Evolutionary conservation across 331 rosid species (phyloP), one percentile per base, ranked within the genome.

Genomic region (Stylosanthes scabra): DNA sequence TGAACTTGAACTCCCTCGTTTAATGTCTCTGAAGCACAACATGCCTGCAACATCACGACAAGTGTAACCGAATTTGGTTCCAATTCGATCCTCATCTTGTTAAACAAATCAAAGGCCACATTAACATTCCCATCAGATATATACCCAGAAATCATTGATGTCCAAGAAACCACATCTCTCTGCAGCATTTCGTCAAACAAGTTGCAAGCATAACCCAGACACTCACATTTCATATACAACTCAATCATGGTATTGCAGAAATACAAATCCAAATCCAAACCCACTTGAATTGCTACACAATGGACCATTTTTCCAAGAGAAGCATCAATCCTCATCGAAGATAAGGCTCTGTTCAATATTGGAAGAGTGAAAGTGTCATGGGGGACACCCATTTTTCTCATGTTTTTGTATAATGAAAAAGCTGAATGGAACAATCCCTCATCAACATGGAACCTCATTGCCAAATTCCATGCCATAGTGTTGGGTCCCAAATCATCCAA

Each of bases 101-200:
- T 74, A 13, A 83, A 84, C 81, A 82, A 70, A 61, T 61, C 28
- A 56, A 59, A 77, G 2, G 80, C 84, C 20, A 64, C 69, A 28
- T 72, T 4, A 45, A 75, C 68, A 42, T 56, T 59, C 59, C 85
- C 70, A 31, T 46, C 70, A 25, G 25, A 49, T 72, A 74, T 80
- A 86, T 78, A 80, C 1, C 85, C 86, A 7, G 83, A 57, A 66
- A 88, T 84, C 76, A 84, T 76, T 16, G 74, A 77, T 1, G 90
- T 85, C 92, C 88, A 88, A 6, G 90, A 79, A 42, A 85, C 83
- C 73, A 81, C 84, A 63, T 87, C 86, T 72, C 78, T 83, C 2
- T 50, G 54, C 11, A 9, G 6, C 85, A 83, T 83, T 59, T 54
- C 80, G 74, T 83, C 92, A 54, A 85, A 83, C 85, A 85, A 0